Conservation (phyloP, 148 eudicot genomes). For the Nepenthes gracilis region DNA sequence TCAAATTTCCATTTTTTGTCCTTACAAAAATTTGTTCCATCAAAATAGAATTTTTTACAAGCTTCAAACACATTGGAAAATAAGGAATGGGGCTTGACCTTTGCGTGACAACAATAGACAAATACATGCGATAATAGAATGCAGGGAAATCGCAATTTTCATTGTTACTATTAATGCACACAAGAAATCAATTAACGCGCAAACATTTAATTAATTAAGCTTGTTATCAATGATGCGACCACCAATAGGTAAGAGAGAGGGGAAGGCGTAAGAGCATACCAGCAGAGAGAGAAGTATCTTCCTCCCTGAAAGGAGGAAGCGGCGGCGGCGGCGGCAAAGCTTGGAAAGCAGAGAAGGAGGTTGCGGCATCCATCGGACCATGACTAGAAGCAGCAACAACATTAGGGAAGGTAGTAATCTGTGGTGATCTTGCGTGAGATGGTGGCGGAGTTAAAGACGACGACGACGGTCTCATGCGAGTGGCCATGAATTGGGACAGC, state of each 20-base stretch:
- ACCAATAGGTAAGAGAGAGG: neutral
- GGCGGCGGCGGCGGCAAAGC: slow-evolving; percentile 17
- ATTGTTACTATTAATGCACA: neutral
- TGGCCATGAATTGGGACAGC: slow-evolving; percentile 72
- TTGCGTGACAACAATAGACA: too few species aligned
- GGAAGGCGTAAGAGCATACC: slow-evolving; percentile 9
- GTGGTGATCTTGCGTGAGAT: too few species aligned
- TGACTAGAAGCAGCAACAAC: neutral
- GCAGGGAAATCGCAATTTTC: too few species aligned
- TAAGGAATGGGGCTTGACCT: too few species aligned
- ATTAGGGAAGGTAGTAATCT: too few species aligned
- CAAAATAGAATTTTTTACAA: too few species aligned
- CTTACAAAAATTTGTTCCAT: too few species aligned
- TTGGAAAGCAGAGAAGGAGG: neutral
- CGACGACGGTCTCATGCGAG: slow-evolving; percentile 30
- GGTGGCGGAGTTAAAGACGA: neutral
- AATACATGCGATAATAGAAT: too few species aligned
- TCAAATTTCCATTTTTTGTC: too few species aligned
- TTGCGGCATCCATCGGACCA: slow-evolving; percentile 6
- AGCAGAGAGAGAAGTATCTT: slow-evolving; percentile 22
- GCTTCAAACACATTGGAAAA: too few species aligned
- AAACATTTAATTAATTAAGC: too few species aligned
- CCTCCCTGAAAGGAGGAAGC: slow-evolving; percentile 29
- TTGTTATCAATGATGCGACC: too few species aligned
- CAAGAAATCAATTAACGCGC: neutral